Percentiles rank a stretch among this genome's conserved stretches.
Evolutionary conservation across 2,329 filamentous ascomycete genomes (phyloP).

Genomic region (Daldinia eschscholtzii): DNA sequence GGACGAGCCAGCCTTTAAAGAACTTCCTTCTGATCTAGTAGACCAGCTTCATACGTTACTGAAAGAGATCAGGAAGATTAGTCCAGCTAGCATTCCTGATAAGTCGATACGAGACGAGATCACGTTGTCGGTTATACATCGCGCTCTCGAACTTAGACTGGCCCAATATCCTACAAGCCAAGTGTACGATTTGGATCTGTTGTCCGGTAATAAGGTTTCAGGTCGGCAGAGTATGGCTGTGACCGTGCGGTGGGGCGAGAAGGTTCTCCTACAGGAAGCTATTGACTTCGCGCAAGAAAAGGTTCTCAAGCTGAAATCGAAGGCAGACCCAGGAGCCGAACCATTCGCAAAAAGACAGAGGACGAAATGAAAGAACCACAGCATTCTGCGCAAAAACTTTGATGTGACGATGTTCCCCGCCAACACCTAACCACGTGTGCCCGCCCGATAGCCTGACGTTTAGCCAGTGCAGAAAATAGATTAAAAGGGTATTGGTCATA

Average conservation of each 20-base stretch:
- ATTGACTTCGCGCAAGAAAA: constrained; percentile 55
- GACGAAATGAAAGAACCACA: constrained; percentile 38
- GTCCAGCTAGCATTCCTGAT: constrained; percentile 59
- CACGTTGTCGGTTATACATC: constrained; percentile 56
- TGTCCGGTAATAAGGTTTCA: constrained; percentile 50
- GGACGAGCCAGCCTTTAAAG: constrained; percentile 55
- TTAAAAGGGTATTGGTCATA: constrained; percentile 17
- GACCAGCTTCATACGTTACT: constrained; percentile 65
- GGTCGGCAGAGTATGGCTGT: constrained; percentile 70
- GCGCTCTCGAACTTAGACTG: constrained; percentile 55
- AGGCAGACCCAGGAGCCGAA: constrained; percentile 38
- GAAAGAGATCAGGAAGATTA: constrained; percentile 62
- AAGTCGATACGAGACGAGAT: constrained; percentile 65
- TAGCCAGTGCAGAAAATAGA: constrained; percentile 14
- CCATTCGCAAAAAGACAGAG: constrained; percentile 51
- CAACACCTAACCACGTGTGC: constrained; percentile 23
- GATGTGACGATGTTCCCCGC: constrained; percentile 26
- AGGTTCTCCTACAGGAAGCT: constrained; percentile 71
- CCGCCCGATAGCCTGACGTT: constrained; percentile 19
- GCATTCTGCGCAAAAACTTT: background rate
- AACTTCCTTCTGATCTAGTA: constrained; percentile 64
- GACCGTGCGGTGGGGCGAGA: constrained; percentile 78
- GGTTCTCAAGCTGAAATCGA: constrained; percentile 39
- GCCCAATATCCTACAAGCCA: constrained; percentile 59
- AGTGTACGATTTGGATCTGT: constrained; percentile 57